Conservation (phyloP, 371 early-diverging fungal genomes). For the Lichtheimia ramosa region DNA sequence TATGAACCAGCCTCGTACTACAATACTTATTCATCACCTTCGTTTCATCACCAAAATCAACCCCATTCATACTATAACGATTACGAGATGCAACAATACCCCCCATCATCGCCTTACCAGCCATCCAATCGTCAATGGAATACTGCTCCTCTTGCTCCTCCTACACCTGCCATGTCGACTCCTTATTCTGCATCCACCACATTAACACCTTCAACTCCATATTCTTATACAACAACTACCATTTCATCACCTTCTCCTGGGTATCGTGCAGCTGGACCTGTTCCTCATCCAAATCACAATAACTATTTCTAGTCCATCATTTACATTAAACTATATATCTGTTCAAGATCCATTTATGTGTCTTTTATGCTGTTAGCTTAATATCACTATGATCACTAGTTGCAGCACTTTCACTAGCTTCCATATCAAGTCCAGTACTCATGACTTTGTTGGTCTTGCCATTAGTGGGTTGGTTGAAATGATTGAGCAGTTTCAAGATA, state of each 20-base stretch:
- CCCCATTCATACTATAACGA: slow-evolving; percentile 9
- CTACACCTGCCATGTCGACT: slow-evolving; percentile 3
- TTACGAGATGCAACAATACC: slow-evolving; percentile 15
- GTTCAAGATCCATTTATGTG: too few relatives aligned
- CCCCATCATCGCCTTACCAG: slow-evolving; percentile 1
- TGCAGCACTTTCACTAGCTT: background rate
- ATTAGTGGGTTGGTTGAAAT: slow-evolving; percentile 31
- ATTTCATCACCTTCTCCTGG: slow-evolving; percentile 1
- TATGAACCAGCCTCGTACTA: background rate
- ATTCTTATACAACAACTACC: background rate
- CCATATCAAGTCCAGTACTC: background rate
- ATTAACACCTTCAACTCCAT: background rate
- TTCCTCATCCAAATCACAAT: background rate
- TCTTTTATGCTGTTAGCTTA: too few relatives aligned
- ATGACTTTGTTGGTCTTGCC: background rate
- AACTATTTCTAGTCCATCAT: too few relatives aligned
- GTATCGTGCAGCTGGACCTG: slow-evolving; percentile 10
- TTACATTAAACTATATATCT: too few relatives aligned
- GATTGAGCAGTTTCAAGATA: slow-evolving; percentile 35
- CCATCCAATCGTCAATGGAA: background rate
- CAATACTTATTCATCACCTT: slow-evolving; percentile 1
- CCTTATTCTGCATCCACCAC: background rate
- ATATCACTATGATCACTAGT: too few relatives aligned
- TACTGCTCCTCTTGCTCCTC: background rate
- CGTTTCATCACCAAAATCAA: background rate